Conservation (phyloP, 768 basidiomycete genomes). For the Steccherinum ochraceum region DNA sequence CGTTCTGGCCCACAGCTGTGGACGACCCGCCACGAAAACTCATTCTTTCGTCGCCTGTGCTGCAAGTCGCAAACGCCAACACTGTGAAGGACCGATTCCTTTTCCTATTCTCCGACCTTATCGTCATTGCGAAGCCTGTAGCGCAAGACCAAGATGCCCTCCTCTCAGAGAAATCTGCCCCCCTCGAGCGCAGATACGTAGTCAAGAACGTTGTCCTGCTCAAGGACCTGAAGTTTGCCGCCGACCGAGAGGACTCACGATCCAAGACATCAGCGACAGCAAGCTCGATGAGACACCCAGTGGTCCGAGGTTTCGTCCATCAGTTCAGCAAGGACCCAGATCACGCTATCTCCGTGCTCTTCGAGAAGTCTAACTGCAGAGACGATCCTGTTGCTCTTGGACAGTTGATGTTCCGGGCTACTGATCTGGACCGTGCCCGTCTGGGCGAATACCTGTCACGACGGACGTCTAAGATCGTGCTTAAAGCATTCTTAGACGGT, state of each 20-base stretch:
- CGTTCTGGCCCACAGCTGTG: conserved; percentile 56
- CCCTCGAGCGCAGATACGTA: conserved; percentile 68
- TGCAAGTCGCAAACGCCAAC: conserved; percentile 91
- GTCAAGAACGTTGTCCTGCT: conserved; percentile 89
- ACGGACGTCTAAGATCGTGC: conserved; percentile 63
- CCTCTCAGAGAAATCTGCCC: conserved; percentile 44
- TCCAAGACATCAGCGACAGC: conserved; percentile 33
- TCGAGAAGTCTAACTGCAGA: conserved; percentile 49
- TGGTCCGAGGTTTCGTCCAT: conserved; percentile 67
- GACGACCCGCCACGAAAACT: conserved; percentile 87
- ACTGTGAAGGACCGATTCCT: conserved; percentile 95
- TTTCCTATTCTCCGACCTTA: conserved; percentile 94
- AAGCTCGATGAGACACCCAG: conserved; percentile 45
- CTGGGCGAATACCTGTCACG: conserved; percentile 82
- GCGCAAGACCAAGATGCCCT: conserved; percentile 60
- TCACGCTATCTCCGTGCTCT: conserved; percentile 65
- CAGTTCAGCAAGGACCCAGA: conserved; percentile 81
- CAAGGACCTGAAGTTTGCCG: conserved; percentile 56
- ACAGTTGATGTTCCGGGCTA: conserved; percentile 71
- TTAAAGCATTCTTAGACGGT: conserved; percentile 80
- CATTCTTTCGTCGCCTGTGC: conserved; percentile 75
- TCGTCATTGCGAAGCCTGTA: conserved; percentile 90
- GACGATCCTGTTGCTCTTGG: conserved; percentile 75
- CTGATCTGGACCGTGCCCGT: conserved; percentile 75
- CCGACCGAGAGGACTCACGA: conserved; percentile 61